Percentiles rank a stretch among this genome's conserved stretches.
Evolutionary conservation across 2,329 filamentous ascomycete genomes (phyloP).

Genomic region (Hypoxylon sp.): DNA sequence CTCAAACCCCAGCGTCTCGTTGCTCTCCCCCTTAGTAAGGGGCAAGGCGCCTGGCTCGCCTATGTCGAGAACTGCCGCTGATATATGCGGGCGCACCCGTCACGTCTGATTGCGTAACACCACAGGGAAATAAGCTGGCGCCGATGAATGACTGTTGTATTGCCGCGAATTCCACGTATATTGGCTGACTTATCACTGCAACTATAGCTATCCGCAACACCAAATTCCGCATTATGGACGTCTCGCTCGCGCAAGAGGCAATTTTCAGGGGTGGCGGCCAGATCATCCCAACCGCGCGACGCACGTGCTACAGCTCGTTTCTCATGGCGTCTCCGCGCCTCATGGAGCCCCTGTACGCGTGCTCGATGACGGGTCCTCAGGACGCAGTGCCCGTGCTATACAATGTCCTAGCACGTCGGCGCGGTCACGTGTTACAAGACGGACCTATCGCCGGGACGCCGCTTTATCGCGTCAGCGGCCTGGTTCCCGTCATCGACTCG

Average conservation of each 20-base stretch:
- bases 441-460: slow-evolving; percentile 93
- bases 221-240: slow-evolving; percentile 95
- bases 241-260: slow-evolving; percentile 83
- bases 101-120: slow-evolving; percentile 1
- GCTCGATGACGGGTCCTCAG: slow-evolving; percentile 90
- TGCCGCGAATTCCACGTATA: slow-evolving; percentile 4
- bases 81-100: slow-evolving; percentile 12
- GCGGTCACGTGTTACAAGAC: slow-evolving; percentile 94
- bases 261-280: slow-evolving; percentile 96
- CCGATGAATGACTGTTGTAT: slow-evolving; percentile 21
- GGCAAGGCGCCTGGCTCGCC: background rate
- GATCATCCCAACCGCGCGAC: slow-evolving; percentile 92
- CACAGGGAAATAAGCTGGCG: slow-evolving; percentile 8
- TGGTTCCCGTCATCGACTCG: slow-evolving; percentile 94
- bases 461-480: slow-evolving; percentile 87
- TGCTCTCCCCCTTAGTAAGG: slow-evolving; percentile 14
- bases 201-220: slow-evolving; percentile 87
- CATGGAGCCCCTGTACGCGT: slow-evolving; percentile 95
- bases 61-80: slow-evolving; percentile 4
- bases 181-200: slow-evolving; percentile 30
- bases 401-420: slow-evolving; percentile 85
- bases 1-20: slow-evolving; percentile 8
- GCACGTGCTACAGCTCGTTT: slow-evolving; percentile 95
- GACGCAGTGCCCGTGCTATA: slow-evolving; percentile 90
- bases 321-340: slow-evolving; percentile 94